These are phyloP conservation scores for Xylariaceae sp. DNA, from an alignment of 2,329 filamentous ascomycete genomes.

Conservation along the genomic window DNA sequence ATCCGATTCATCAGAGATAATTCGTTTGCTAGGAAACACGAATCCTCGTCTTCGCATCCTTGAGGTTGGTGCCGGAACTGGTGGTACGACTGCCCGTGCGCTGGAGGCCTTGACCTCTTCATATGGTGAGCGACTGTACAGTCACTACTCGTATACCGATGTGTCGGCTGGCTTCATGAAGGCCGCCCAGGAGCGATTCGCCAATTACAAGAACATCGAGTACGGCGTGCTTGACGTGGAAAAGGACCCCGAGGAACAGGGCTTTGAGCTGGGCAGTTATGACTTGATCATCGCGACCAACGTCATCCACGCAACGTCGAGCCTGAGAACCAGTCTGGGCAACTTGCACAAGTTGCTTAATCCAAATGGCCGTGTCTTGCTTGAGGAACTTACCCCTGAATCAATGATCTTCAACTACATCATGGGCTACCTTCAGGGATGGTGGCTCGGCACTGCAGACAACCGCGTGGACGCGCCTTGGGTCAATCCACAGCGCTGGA, in stretches of 20 bases:
- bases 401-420: neutral
- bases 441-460: slow-evolving; percentile 14
- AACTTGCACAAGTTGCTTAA: neutral
- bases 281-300: slow-evolving; percentile 10
- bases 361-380: slow-evolving; percentile 3
- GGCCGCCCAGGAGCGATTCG: neutral
- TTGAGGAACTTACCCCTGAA: neutral
- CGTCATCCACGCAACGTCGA: slow-evolving; percentile 9
- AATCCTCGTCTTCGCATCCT: neutral
- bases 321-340: neutral
- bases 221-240: slow-evolving; percentile 1
- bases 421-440: slow-evolving; percentile 4
- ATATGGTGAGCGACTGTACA: neutral
- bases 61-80: neutral
- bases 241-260: slow-evolving; percentile 10
- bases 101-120: neutral
- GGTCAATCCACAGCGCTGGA: neutral
- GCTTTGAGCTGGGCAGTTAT: slow-evolving; percentile 2
- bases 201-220: neutral
- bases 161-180: neutral
- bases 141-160: neutral
- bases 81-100: neutral
- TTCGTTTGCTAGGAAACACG: neutral
- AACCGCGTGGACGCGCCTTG: neutral
- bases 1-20: neutral